Base-by-base conservation (phyloP, 805 yeast genomes). In the Saccharomycopsis vini region DNA sequence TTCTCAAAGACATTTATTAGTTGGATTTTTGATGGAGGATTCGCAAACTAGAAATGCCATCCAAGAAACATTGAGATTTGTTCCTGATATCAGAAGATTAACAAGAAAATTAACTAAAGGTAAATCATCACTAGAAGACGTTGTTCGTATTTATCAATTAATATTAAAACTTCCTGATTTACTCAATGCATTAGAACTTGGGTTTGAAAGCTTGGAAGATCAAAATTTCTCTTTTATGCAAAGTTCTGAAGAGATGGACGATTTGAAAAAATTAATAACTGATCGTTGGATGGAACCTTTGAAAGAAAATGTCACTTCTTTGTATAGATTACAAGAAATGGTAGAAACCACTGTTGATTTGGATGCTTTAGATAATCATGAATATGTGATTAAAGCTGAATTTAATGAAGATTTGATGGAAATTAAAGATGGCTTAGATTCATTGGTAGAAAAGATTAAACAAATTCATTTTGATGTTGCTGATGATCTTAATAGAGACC, bases 341-440 rank as follows among this genome's bases (percentile, higher is more conserved):
- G 89, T 92, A 7, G 97, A 92, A 60, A 81, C 95, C 2, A 89
- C 97, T 0, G 79, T 92, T 21, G 98, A 92, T 57, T 67, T 92
- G 38, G 76, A 81, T 18, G 88, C 95, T 2, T 69, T 87, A 46
- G 89, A 84, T 37, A 71, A 79, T 36, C 85, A 86, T 42, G 95
- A 92, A 48, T 86, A 81, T 54, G 78, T 83, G 52, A 85, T 92
- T 43, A 82, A 80, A 52, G 87, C 96, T 2, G 96, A 87, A 53
- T 89, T 89, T 57, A 95, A 89, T 58, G 90, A 84, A 34, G 71
- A 80, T 7, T 67, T 92, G 46, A 69, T 76, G 39, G 68, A 65
- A 13, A 75, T 86, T 43, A 78, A 79, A 56, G 62, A 62, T 26
- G 68, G 77, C 48, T 66, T 88, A 21, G 81, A 77, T 44, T 58